Percentiles rank a stretch among this genome's conserved stretches.
Evolutionary conservation across 495 filamentous ascomycete species (phyloP).

Genomic region (Aspergillus bertholletiae): DNA sequence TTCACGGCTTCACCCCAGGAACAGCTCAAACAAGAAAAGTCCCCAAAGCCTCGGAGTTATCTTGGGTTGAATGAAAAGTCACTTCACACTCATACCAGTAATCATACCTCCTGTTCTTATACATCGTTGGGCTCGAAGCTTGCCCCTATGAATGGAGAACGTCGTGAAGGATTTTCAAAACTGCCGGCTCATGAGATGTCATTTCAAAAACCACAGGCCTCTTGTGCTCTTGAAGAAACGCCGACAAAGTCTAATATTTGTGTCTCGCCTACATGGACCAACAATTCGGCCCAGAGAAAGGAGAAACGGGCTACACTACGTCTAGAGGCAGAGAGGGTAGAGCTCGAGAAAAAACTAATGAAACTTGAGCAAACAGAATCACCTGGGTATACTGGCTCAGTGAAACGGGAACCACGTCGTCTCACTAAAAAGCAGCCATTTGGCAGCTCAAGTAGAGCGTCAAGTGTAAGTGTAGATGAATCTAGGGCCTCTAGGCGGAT

Average conservation of each 20-base stretch:
- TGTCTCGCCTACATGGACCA: slow-evolving; percentile 19
- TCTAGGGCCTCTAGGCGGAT: slow-evolving; percentile 26
- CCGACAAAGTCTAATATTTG: slow-evolving; percentile 9
- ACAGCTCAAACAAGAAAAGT: background rate
- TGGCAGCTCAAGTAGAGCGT: slow-evolving; percentile 28
- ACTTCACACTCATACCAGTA: slow-evolving; percentile 1
- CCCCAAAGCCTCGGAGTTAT: background rate
- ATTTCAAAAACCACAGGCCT: background rate
- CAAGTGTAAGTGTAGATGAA: slow-evolving; percentile 29
- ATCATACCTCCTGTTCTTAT: slow-evolving; percentile 1
- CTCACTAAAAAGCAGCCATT: slow-evolving; percentile 38
- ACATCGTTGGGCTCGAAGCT: slow-evolving; percentile 5
- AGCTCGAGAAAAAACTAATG: slow-evolving; percentile 33
- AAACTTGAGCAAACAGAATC: slow-evolving; percentile 30
- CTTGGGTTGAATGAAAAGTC: slow-evolving; percentile 1
- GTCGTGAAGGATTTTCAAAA: background rate
- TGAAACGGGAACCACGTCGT: slow-evolving; percentile 27
- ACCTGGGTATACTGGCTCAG: slow-evolving; percentile 12
- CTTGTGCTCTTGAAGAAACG: background rate
- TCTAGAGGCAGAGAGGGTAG: slow-evolving; percentile 36
- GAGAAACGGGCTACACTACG: slow-evolving; percentile 36
- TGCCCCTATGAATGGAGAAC: background rate
- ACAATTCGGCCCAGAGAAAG: slow-evolving; percentile 16
- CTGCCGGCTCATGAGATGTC: background rate
- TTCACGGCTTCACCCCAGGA: background rate